Evolutionary conservation across 1,284 basidiomycete genomes (phyloP), one percentile per base, ranked within the genome.

Genomic region (Dichomitus squalens): DNA sequence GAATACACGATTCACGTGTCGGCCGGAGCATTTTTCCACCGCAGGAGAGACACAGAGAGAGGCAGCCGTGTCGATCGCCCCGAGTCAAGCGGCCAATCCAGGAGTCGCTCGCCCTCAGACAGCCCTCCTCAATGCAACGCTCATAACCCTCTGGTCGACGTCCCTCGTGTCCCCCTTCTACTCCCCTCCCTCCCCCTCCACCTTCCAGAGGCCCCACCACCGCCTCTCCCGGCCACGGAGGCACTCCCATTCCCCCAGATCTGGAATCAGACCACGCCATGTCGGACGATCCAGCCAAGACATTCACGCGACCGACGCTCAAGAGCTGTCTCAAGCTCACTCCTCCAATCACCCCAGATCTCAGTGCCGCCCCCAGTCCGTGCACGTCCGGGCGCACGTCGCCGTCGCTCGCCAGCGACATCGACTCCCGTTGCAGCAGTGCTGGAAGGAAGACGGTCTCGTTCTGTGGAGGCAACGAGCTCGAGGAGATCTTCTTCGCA

Each of bases 401-500:
- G 23, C 60, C 62, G 6, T 52, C 58, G 4, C 11, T 54, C 25
- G 34, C 46, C 23, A 58, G 60, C 55, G 58, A 64, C 61, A 60
- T 58, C 38, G 62, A 54, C 44, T 53, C 64, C 59, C 56, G 60
- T 23, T 31, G 39, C 5, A 38, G 54, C 40, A 57, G 58, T 40
- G 41, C 58, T 34, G 56, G 61, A 27, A 62, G 76, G 61, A 87
- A 85, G 71, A 77, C 76, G 18, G 86, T 88, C 31, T 79, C 78
- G 11, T 88, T 88, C 64, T 78, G 79, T 38, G 75, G 72, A 1
- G 75, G 79, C 2, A 78, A 76, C 43, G 72, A 73, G 8, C 59
- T 67, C 50, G 70, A 70, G 47, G 79, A 86, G 68, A 74, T 89
- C 12, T 79, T 81, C 66, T 70, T 76, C 41, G 87, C 84, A 2